Percentiles rank a stretch among this genome's conserved stretches.
Conservation (phyloP, 371 early-diverging fungal species). For the Syncephalastrum sp. region DNA sequence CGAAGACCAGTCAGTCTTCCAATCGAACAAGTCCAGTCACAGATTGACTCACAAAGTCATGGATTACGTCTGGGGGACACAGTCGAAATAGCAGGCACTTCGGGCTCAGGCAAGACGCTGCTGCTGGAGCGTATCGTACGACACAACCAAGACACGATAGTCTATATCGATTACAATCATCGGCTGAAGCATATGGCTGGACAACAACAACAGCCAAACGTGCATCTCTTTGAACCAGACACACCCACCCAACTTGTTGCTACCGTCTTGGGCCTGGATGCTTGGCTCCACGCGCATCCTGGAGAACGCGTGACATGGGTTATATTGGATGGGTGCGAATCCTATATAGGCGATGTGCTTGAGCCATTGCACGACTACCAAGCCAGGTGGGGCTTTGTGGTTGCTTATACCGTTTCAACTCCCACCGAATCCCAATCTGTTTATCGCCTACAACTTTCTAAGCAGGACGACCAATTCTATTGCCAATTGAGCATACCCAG, state of each 20-base stretch:
- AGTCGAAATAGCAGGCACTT: constrained; percentile 20
- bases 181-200: constrained; percentile 7
- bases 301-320: constrained; percentile 20
- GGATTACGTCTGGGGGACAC: constrained; percentile 14
- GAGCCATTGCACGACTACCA: no score
- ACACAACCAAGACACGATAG: constrained; percentile 11
- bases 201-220: constrained; percentile 4
- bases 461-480: no score
- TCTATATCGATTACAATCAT: constrained; percentile 26
- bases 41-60: constrained; percentile 1
- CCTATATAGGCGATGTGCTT: no score
- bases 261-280: constrained; percentile 13
- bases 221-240: constrained; percentile 26
- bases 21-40: constrained; percentile 5
- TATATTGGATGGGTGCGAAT: no score
- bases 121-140: constrained; percentile 12
- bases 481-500: no score
- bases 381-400: no score
- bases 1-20: constrained; percentile 4
- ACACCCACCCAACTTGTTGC: constrained; percentile 7
- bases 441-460: no score
- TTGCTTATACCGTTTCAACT: no score
- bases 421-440: no score
- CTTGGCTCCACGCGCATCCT: constrained; percentile 23
- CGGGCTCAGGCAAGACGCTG: constrained; percentile 25